Conservation (phyloP, 768 basidiomycete species). For the Lepiota subincarnata region DNA sequence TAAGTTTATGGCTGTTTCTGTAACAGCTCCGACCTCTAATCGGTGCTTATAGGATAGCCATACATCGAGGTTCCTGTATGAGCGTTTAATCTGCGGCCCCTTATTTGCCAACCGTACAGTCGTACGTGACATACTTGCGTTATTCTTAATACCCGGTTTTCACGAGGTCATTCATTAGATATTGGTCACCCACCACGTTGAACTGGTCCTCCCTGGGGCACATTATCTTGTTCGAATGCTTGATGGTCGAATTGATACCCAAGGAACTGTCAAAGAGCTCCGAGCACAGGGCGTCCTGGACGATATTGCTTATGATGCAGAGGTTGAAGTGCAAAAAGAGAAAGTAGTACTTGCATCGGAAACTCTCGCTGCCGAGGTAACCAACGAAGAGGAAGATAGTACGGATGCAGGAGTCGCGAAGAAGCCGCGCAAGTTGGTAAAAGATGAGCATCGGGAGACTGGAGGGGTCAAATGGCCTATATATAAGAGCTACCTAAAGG, state of each 20-base stretch:
- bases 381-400: constrained; percentile 15
- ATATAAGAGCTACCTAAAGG: constrained; percentile 65
- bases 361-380: constrained; percentile 13
- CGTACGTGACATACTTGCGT: constrained; percentile 16
- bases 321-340: constrained; percentile 44
- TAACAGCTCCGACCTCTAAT: neutral
- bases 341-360: constrained; percentile 33
- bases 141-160: neutral
- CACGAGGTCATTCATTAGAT: constrained; percentile 34
- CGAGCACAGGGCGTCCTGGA: constrained; percentile 58
- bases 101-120: constrained; percentile 29
- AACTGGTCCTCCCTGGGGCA: constrained; percentile 72
- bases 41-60: constrained; percentile 26
- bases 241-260: constrained; percentile 75
- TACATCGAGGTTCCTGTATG: constrained; percentile 29
- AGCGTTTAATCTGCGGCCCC: constrained; percentile 27
- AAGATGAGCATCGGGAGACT: constrained; percentile 77
- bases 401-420: constrained; percentile 33
- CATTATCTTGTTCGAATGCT: constrained; percentile 74
- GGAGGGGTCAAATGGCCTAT: constrained; percentile 81
- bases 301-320: constrained; percentile 49
- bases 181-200: constrained; percentile 81
- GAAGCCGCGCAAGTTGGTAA: constrained; percentile 69
- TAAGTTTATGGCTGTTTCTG: constrained; percentile 28
- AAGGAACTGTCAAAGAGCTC: constrained; percentile 66